phyloP scores from a whole-genome alignment of 306 rosid species.

The Adenanthera pavonina region DNA sequence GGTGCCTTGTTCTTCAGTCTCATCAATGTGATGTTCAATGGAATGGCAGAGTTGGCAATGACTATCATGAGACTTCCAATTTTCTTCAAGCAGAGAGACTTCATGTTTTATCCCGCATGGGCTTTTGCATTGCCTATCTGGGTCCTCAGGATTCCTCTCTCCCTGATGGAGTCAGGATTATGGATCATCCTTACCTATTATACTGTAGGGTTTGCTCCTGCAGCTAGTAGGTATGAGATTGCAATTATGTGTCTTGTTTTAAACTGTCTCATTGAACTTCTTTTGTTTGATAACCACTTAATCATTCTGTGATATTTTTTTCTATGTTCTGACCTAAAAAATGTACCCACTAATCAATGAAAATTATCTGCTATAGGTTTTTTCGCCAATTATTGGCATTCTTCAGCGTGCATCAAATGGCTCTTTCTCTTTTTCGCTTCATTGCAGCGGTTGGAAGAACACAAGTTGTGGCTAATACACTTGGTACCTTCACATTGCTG shows the following conservation, averaged over 20 bases:
- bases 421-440: constrained; percentile 78
- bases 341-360: not conserved
- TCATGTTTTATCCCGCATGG: constrained; percentile 67
- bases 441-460: constrained; percentile 86
- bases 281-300: not conserved
- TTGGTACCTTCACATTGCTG: constrained; percentile 67
- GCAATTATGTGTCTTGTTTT: not conserved
- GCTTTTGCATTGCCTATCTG: constrained; percentile 73
- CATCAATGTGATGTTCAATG: constrained; percentile 75
- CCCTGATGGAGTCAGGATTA: constrained; percentile 65
- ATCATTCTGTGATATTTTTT: too few relatives aligned
- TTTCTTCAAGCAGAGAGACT: constrained; percentile 75
- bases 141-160: constrained; percentile 64
- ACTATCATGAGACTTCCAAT: constrained; percentile 65
- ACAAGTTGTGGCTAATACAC: constrained; percentile 62
- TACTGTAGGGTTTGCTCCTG: constrained; percentile 75
- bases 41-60: constrained; percentile 63
- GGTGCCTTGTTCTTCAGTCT: constrained; percentile 73
- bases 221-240: constrained; percentile 62
- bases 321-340: too few relatives aligned
- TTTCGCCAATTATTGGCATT: constrained; percentile 82
- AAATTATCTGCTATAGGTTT: constrained; percentile 53
- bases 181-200: constrained; percentile 72
- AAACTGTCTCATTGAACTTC: not conserved
- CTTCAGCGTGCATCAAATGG: constrained; percentile 80